These are phyloP conservation scores for Podosphaera fusca DNA, from an alignment of 2,329 filamentous ascomycete genomes.

Conservation along the genomic window DNA sequence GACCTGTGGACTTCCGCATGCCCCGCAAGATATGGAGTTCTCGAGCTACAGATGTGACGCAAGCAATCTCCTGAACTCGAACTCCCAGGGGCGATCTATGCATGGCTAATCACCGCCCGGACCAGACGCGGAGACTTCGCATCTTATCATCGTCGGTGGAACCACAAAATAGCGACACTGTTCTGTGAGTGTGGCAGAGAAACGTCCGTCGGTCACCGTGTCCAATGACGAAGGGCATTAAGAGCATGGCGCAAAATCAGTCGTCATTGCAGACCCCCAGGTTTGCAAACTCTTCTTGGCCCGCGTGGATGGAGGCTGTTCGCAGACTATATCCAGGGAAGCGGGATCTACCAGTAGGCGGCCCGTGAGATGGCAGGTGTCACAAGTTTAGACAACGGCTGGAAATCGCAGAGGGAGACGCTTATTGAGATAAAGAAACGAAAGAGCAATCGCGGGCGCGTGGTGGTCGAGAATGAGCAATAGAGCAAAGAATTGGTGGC, in stretches of 20 bases:
- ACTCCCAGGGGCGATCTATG: background rate
- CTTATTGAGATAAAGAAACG: no score
- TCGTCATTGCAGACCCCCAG: no score
- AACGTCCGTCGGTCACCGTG: background rate
- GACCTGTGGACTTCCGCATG: background rate
- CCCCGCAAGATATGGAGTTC: background rate
- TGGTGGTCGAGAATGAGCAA: no score
- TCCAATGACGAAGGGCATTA: background rate
- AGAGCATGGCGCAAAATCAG: no score
- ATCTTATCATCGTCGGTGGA: background rate
- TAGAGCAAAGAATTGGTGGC: no score
- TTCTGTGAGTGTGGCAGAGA: background rate
- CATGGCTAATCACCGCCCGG: background rate
- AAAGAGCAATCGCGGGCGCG: no score
- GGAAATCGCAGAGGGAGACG: no score
- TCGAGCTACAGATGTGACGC: background rate
- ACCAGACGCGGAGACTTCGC: background rate
- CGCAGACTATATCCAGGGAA: background rate
- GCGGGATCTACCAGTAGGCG: background rate
- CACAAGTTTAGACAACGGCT: no score
- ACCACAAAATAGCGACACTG: background rate
- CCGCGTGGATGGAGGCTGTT: no score
- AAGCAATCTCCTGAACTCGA: background rate
- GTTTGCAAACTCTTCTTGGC: no score
- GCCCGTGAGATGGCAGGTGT: background rate